Base-by-base conservation (phyloP, 176 grass and related monocot species). In the Hyparrhenia diplandra region DNA sequence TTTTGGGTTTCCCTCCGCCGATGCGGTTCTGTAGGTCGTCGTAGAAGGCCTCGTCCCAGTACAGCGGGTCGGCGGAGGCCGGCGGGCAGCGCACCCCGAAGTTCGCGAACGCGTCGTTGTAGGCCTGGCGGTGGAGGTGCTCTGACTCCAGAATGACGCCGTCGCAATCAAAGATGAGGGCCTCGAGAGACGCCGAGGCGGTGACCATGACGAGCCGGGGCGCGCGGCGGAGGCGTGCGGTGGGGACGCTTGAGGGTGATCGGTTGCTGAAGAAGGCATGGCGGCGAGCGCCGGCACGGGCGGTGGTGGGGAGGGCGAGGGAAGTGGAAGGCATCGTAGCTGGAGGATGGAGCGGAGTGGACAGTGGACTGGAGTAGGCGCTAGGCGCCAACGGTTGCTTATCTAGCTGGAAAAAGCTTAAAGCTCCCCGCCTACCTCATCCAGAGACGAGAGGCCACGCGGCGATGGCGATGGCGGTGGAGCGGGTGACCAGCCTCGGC, bases 1-100 rank as follows among this genome's bases (percentile, higher is more conserved):
- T 95, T 79, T 98, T 98, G 64, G 95, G 95, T 45, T 95, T 98
- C 37, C 95, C 95, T 71, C 95, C 95, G 69, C 95, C 95, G 85
- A 95, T 89, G 13, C 23, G 86, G 62, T 98, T 98, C 86, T 95
- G 95, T 41, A 98, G 84, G 20, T 79, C 80, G 57, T 98, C 95
- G 58, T 98, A 93, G 92, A 98, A 98, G 10, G 88, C 82, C 54
- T 86, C 64, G 43, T 84, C 86, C 92, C 95, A 98, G 79, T 73
- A 70, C 39, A 98, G 92, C 36, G 84, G 45, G 51, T 62, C 73
- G 23, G 71, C 46, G n/a, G 88, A 80, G 25, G 63, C 77, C 20
- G 81, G 71, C 28, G 81, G 88, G 86, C 92, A 93, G 67, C 79
- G 86, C 76, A 98, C 90, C 14, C 52, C 80, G 73, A 98, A 98